phyloP scores from a whole-genome alignment of 2,329 filamentous ascomycete genomes.

The Aspergillus pseudoterreus region DNA sequence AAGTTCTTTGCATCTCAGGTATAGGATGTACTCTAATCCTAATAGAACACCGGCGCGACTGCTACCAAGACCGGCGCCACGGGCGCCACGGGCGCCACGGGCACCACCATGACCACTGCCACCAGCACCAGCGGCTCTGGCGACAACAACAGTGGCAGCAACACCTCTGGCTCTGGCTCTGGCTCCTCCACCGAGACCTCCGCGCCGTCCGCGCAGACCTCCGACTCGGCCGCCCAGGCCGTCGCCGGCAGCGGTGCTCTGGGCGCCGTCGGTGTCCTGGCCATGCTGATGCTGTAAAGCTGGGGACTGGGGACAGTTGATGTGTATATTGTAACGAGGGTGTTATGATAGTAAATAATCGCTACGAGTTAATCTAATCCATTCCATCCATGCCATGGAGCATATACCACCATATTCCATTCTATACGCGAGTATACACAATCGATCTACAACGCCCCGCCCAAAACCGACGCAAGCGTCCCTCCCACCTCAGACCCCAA shows the following conservation, averaged over 20 bases:
- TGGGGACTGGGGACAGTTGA: background rate
- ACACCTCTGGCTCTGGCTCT: constrained; percentile 2
- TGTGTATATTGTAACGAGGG: background rate
- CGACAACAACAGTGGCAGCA: constrained; percentile 12
- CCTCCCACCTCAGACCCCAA: background rate
- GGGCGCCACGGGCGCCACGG: constrained; percentile 17
- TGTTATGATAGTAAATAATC: background rate
- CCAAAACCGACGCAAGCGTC: background rate
- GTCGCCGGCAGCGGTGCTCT: constrained; percentile 27
- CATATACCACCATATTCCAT: background rate
- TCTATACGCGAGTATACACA: background rate
- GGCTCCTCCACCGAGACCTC: constrained; percentile 9
- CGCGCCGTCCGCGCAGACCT: constrained; percentile 13
- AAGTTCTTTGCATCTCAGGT: background rate
- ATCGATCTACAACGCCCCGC: background rate
- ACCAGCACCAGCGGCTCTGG: constrained; percentile 14
- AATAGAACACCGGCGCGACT: background rate
- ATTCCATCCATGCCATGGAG: background rate
- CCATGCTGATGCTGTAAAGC: constrained; percentile 39
- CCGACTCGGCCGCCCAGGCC: constrained; percentile 28
- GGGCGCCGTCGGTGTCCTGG: constrained; percentile 41
- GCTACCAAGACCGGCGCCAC: constrained; percentile 4
- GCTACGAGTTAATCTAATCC: background rate
- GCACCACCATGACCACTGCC: constrained; percentile 16
- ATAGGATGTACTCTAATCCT: background rate